Base-by-base conservation (phyloP, 176 grass and related monocot species). In the Juncus inflexus region DNA sequence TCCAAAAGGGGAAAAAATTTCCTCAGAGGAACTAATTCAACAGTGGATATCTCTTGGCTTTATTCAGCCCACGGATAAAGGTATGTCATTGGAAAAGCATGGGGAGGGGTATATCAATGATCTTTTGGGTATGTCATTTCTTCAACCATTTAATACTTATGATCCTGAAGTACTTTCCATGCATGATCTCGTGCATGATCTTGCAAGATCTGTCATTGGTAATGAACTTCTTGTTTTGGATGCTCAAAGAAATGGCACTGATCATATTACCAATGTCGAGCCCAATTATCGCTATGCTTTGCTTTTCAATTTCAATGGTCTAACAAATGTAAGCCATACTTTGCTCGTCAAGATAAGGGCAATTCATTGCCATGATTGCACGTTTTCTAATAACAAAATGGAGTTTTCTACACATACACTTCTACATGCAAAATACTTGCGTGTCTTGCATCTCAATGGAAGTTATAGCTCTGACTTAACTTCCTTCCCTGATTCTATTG, bases 191-290 rank as follows among this genome's bases (percentile, higher is more conserved):
- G 47, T 64, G 8, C 56, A 75, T 10, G 58, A 65, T n/a, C 43
- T 65, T 35, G 73, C 73, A 12, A 62, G 60, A 52, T 76, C 42
- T 43, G 43, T 76, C 64, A 60, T 47, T 11, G 50, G 73, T 12
- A 60, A 76, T 76, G 70, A 76, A 35, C 43, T 76, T 42, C 47
- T 64, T 55, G 37, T 76, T 11, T 50, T 66, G 38, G 58, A 76
- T 76, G 43, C 58, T 37, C 38, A 14, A 55, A 64, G 61, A n/a
- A 7, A 6, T 60, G 42, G 3, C 42, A 69, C 51, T 40, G 4
- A 6, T 12, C 35, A 53, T 58, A 49, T n/a, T 43, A n/a, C n/a
- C n/a, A n/a, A 39, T 43, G 55, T 36, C 43, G 59, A 35, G 45
- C 10, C 6, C 36, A 11, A 74, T 62, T 74, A 56, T 51, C 70